These are phyloP conservation scores for Yamadazyma triangularis DNA, from an alignment of 1,139 yeast species.

Conservation along the genomic window DNA sequence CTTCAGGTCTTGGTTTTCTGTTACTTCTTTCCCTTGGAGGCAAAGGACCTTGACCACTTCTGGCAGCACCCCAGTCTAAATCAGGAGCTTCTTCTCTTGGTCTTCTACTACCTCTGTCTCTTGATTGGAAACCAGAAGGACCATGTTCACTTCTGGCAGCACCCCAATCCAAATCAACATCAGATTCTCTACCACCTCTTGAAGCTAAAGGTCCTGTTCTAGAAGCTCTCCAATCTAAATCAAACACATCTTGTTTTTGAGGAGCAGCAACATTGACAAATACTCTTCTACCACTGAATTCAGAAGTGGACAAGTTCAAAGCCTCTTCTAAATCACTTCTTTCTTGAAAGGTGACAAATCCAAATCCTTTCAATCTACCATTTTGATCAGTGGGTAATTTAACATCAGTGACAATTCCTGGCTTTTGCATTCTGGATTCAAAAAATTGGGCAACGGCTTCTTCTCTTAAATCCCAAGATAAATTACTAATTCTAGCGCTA, in stretches of 20 bases:
- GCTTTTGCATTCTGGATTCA: constrained; percentile 52
- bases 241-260: constrained; percentile 48
- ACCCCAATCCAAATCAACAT: constrained; percentile 58
- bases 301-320: constrained; percentile 57
- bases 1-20: constrained; percentile 34
- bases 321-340: constrained; percentile 68
- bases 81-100: constrained; percentile 47
- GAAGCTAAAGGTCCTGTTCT: constrained; percentile 33
- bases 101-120: constrained; percentile 27
- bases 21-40: constrained; percentile 39
- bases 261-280: constrained; percentile 92
- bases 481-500: constrained; percentile 81
- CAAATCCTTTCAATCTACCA: constrained; percentile 76
- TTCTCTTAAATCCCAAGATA: constrained; percentile 81
- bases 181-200: constrained; percentile 19
- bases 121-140: constrained; percentile 25
- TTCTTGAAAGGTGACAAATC: constrained; percentile 74
- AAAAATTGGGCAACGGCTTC: constrained; percentile 63
- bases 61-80: constrained; percentile 54
- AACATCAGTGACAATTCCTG: constrained; percentile 52
- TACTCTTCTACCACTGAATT: constrained; percentile 70
- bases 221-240: constrained; percentile 42
- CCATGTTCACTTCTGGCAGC: constrained; percentile 25
- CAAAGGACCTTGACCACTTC: constrained; percentile 25
- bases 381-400: constrained; percentile 66